Percentiles rank a stretch among this genome's conserved stretches.
These are phyloP conservation scores for Aspergillus fischeri DNA, from an alignment of 2,329 filamentous ascomycete genomes.

Conservation along the genomic window DNA sequence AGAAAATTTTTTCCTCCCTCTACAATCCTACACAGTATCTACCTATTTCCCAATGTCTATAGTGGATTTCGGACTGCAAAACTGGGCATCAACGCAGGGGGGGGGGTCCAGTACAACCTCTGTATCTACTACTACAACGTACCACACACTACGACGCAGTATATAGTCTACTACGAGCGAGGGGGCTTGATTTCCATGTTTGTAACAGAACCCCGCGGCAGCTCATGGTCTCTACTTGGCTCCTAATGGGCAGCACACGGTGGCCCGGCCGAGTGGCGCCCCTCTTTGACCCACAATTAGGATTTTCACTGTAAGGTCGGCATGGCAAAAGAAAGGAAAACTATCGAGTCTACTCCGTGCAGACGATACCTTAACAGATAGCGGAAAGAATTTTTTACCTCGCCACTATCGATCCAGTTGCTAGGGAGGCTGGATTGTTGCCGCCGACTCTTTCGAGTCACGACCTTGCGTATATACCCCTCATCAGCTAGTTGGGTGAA, in stretches of 20 bases:
- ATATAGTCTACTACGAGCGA: neutral
- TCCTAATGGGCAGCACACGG: slow-evolving; percentile 2
- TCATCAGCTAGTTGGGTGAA: neutral
- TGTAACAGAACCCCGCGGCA: slow-evolving; percentile 23
- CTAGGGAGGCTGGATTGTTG: neutral
- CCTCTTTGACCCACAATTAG: neutral
- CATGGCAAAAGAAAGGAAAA: neutral
- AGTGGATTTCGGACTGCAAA: slow-evolving; percentile 18
- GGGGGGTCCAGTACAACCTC: neutral
- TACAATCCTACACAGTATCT: neutral
- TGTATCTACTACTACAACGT: neutral
- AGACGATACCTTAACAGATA: neutral
- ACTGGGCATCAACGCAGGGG: slow-evolving; percentile 39
- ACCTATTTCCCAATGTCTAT: slow-evolving; percentile 6
- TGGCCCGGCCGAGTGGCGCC: slow-evolving; percentile 19
- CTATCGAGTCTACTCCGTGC: neutral
- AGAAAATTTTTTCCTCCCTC: neutral
- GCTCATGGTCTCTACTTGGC: slow-evolving; percentile 13
- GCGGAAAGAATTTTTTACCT: neutral
- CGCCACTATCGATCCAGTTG: neutral
- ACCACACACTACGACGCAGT: neutral
- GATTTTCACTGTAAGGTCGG: slow-evolving; percentile 12
- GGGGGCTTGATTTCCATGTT: slow-evolving; percentile 13
- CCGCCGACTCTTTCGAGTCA: neutral
- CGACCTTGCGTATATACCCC: neutral